Percentiles rank a stretch among this genome's conserved stretches.
phyloP scores from a whole-genome alignment of 768 basidiomycete genomes.

The Pleurotus ostreatus region DNA sequence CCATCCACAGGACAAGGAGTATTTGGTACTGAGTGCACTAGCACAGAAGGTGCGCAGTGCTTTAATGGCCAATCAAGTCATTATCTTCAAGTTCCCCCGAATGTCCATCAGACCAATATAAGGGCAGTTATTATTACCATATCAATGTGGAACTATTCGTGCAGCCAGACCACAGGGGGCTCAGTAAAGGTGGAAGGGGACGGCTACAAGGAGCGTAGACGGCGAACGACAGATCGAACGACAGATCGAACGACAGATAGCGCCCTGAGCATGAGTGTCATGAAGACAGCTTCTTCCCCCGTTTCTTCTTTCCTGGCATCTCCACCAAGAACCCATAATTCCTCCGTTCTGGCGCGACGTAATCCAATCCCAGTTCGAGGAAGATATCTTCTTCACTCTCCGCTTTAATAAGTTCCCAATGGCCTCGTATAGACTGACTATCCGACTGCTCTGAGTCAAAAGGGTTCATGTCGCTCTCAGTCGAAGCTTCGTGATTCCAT shows the following conservation, averaged over 20 bases:
- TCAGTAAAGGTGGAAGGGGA: too few species aligned
- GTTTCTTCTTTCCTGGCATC: not conserved
- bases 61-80: too few species aligned
- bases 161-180: too few species aligned
- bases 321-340: slow-evolving; percentile 26
- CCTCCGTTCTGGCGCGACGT: slow-evolving; percentile 32
- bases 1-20: slow-evolving; percentile 76
- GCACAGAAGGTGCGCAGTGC: too few species aligned
- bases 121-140: too few species aligned
- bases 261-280: too few species aligned
- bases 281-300: not conserved
- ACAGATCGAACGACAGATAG: too few species aligned
- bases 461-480: slow-evolving; percentile 6
- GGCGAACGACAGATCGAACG: too few species aligned
- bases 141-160: too few species aligned
- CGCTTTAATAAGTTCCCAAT: slow-evolving; percentile 43
- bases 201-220: too few species aligned
- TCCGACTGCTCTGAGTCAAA: slow-evolving; percentile 2
- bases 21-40: slow-evolving; percentile 68
- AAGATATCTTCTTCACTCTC: slow-evolving; percentile 44
- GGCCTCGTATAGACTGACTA: slow-evolving; percentile 22
- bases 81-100: too few species aligned
- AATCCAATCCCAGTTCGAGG: slow-evolving; percentile 37
- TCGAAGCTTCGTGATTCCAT: slow-evolving; percentile 30
- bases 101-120: too few species aligned